Evolutionary conservation across 2,329 filamentous ascomycete species (phyloP).

Genomic region (Camillea tinctor): DNA sequence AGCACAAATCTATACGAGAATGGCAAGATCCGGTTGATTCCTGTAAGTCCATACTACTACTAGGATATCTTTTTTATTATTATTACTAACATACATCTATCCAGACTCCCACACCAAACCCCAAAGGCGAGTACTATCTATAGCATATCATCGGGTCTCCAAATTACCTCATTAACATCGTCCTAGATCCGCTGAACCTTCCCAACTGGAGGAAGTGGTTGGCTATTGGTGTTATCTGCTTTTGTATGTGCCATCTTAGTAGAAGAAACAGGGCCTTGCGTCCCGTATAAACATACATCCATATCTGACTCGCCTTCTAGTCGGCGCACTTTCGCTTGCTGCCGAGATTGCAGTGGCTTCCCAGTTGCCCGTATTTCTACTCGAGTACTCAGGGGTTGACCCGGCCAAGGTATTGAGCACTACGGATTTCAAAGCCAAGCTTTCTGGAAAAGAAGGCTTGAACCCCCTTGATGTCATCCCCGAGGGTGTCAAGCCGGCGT

Average conservation of each 20-base stretch:
- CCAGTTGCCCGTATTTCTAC: constrained; percentile 34
- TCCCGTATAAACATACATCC: neutral
- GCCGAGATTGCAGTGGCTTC: constrained; percentile 30
- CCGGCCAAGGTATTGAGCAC: constrained; percentile 18
- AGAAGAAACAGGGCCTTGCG: neutral
- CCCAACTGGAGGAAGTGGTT: constrained; percentile 33
- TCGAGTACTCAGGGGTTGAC: constrained; percentile 36
- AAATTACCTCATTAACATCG: constrained; percentile 1
- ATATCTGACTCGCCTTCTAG: constrained; percentile 8
- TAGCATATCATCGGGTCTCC: constrained; percentile 2
- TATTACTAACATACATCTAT: neutral
- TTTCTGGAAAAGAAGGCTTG: constrained; percentile 10
- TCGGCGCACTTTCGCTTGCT: constrained; percentile 30
- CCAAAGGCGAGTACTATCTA: constrained; percentile 23
- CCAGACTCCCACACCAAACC: constrained; percentile 29
- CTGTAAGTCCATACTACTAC: constrained; percentile 17
- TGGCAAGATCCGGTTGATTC: constrained; percentile 20
- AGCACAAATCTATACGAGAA: constrained; percentile 20
- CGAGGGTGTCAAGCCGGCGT: constrained; percentile 26
- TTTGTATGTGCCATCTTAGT: constrained; percentile 27
- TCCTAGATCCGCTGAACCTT: constrained; percentile 32
- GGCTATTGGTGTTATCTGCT: constrained; percentile 28
- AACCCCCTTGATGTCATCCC: constrained; percentile 30
- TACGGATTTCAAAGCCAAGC: constrained; percentile 29
- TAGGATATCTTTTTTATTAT: constrained; percentile 9